Evolutionary conservation across 495 filamentous ascomycete genomes (phyloP).

Genomic region (Immersiella caudata): DNA sequence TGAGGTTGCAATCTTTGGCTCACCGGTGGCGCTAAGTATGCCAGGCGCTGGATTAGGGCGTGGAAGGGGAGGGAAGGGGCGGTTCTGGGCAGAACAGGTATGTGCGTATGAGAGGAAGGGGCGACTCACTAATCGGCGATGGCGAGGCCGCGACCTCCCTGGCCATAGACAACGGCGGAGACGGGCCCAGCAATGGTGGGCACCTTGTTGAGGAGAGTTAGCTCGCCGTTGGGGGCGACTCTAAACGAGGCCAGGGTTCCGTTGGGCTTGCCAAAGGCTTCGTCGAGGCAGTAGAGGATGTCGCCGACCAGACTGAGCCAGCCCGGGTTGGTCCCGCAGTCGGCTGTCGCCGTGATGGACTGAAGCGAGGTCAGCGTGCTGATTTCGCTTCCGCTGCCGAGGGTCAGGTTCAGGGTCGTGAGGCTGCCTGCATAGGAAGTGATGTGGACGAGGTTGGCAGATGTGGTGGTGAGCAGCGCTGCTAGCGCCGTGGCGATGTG

Average conservation of each 20-base stretch:
- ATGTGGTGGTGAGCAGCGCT: conserved; percentile 37
- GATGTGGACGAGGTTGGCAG: conserved; percentile 56
- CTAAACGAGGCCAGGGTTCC: conserved; percentile 48
- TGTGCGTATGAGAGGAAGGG: too few relatives aligned
- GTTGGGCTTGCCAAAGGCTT: conserved; percentile 43
- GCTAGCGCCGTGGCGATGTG: conserved; percentile 14
- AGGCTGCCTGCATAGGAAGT: conserved; percentile 63
- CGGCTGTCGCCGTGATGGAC: conserved; percentile 44
- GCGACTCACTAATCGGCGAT: conserved; percentile 52
- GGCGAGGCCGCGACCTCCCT: conserved; percentile 44
- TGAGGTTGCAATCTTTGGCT: neutral
- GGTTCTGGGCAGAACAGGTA: neutral
- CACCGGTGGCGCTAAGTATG: neutral
- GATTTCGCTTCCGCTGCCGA: conserved; percentile 4
- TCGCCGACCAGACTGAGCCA: conserved; percentile 57
- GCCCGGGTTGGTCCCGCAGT: conserved; percentile 59
- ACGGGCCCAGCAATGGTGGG: conserved; percentile 47
- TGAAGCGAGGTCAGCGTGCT: conserved; percentile 25
- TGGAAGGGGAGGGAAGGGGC: neutral
- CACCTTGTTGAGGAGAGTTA: conserved; percentile 40
- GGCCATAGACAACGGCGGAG: conserved; percentile 46
- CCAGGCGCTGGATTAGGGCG: neutral
- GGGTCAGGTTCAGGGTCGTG: conserved; percentile 54
- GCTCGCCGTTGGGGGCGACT: conserved; percentile 37
- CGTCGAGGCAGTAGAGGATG: conserved; percentile 64